Evolutionary conservation across 345 rosid genomes (phyloP).

Genomic region (Toxicodendron radicans): DNA sequence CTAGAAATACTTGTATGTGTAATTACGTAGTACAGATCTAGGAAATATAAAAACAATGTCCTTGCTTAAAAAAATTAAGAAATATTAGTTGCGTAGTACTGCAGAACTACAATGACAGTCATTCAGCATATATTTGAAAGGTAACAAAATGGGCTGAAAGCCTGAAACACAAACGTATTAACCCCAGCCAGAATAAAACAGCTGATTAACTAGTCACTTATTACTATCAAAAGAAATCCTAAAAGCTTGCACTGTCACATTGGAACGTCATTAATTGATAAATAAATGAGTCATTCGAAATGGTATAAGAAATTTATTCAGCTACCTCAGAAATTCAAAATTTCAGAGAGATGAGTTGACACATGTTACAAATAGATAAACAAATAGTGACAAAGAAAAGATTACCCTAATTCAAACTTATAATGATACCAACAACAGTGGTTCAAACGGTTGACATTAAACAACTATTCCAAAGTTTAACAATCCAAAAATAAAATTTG

Average conservation of each 20-base stretch:
- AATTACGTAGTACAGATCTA: no score
- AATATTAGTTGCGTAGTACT: no score
- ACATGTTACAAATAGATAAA: not conserved
- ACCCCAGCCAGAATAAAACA: no score
- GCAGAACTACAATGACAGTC: not conserved
- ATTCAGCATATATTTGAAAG: not conserved
- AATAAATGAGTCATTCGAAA: not conserved
- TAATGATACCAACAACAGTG: not conserved
- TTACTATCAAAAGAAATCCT: not conserved
- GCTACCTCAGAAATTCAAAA: not conserved
- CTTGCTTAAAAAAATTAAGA: no score
- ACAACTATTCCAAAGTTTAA: not conserved
- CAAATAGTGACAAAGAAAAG: not conserved
- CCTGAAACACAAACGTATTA: not conserved
- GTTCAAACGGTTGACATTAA: not conserved
- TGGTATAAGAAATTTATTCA: not conserved
- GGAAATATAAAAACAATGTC: no score
- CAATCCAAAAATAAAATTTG: not conserved
- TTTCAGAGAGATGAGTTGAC: not conserved
- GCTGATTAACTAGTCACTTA: no score
- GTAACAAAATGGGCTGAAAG: not conserved
- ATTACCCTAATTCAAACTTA: not conserved
- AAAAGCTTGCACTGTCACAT: not conserved
- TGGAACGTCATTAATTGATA: not conserved
- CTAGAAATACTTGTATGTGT: not conserved